These are phyloP conservation scores for Margaritispora aquatica DNA, from an alignment of 495 filamentous ascomycete genomes.

Conservation along the genomic window DNA sequence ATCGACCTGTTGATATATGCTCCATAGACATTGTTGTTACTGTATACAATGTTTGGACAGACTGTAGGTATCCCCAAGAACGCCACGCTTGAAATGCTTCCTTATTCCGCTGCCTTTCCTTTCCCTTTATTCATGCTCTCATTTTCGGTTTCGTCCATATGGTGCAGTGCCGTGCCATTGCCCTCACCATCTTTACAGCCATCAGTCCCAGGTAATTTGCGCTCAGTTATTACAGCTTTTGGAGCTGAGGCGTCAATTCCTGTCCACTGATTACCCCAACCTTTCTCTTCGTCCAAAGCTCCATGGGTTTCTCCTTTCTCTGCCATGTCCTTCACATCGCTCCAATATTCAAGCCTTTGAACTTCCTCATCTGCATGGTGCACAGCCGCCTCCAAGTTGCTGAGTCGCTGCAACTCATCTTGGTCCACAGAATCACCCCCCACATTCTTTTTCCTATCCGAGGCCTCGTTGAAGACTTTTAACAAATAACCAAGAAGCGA, in stretches of 20 bases:
- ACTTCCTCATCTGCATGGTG: conserved; percentile 62
- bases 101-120: conserved; percentile 13
- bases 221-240: conserved; percentile 20
- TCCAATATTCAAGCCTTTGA: conserved; percentile 66
- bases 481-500: conserved; percentile 66
- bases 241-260: conserved; percentile 23
- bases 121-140: conserved; percentile 18
- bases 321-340: conserved; percentile 59
- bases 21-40: too few species aligned
- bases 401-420: conserved; percentile 27
- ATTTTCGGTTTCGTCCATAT: not conserved
- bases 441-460: conserved; percentile 23
- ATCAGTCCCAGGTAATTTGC: conserved; percentile 10
- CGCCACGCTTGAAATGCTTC: conserved; percentile 14
- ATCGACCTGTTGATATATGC: too few species aligned
- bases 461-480: conserved; percentile 48
- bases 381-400: conserved; percentile 51
- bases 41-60: not conserved
- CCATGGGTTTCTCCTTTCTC: conserved; percentile 43
- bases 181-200: conserved; percentile 8
- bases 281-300: conserved; percentile 35
- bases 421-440: conserved; percentile 20
- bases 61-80: conserved; percentile 3
- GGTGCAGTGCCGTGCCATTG: conserved; percentile 5
- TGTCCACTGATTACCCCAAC: conserved; percentile 34